Percentiles rank a stretch among this genome's conserved stretches.
These are phyloP conservation scores for Agaricales sp. DNA, from an alignment of 1,284 basidiomycete species.

Conservation along the genomic window DNA sequence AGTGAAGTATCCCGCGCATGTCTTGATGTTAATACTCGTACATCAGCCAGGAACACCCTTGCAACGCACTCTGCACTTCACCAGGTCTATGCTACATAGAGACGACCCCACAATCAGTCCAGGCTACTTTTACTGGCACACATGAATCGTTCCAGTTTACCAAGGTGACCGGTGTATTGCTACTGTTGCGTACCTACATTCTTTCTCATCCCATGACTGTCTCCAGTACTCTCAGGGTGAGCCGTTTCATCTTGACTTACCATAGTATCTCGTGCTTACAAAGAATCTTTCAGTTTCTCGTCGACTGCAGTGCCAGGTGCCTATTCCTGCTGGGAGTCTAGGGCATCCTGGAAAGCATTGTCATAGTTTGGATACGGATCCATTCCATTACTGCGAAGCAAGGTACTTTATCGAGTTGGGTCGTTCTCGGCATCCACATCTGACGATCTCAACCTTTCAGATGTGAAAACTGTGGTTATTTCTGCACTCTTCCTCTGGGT, in stretches of 20 bases:
- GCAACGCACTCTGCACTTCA: slow-evolving; percentile 29
- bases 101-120: slow-evolving; percentile 43
- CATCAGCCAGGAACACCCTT: slow-evolving; percentile 44
- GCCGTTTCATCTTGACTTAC: neutral
- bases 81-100: slow-evolving; percentile 47
- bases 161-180: slow-evolving; percentile 28
- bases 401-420: no score
- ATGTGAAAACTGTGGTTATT: slow-evolving; percentile 46
- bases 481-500: slow-evolving; percentile 44
- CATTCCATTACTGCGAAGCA: slow-evolving; percentile 40
- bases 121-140: slow-evolving; percentile 43
- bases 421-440: no score
- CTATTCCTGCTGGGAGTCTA: slow-evolving; percentile 30
- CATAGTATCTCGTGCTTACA: neutral
- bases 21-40: no score
- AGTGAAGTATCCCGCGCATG: no score
- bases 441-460: no score
- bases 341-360: slow-evolving; percentile 36
- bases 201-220: no score
- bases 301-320: slow-evolving; percentile 35
- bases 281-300: slow-evolving; percentile 34
- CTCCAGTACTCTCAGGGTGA: slow-evolving; percentile 27
- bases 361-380: slow-evolving; percentile 31
- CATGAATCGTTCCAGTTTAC: slow-evolving; percentile 40
- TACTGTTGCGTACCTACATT: no score